Evolutionary conservation across 2,329 filamentous ascomycete species (phyloP).

Genomic region (Penicillium sp.): DNA sequence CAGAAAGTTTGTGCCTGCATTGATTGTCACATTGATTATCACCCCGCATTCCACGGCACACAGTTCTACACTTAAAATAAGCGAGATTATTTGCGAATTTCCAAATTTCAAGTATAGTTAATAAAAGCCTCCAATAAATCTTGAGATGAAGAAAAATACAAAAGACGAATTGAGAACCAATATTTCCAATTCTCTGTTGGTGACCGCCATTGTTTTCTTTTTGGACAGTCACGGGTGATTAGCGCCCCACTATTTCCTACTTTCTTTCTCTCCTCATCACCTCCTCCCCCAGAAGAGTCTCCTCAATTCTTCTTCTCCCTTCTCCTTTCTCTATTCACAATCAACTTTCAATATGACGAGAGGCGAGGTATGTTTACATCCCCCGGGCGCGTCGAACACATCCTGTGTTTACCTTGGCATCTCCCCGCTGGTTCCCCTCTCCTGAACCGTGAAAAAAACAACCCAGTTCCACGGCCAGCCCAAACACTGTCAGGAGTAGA

Average conservation of each 20-base stretch:
- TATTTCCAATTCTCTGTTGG: background rate
- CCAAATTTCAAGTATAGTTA: background rate
- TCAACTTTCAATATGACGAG: slow-evolving; percentile 28
- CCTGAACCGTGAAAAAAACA: slow-evolving; percentile 11
- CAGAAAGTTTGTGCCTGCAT: background rate
- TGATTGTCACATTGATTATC: background rate
- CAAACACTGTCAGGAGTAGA: background rate
- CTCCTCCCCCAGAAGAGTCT: background rate
- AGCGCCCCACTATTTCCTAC: background rate
- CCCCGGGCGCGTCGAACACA: background rate
- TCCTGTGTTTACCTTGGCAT: slow-evolving; percentile 17
- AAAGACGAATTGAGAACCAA: background rate
- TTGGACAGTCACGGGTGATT: background rate
- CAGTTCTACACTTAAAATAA: background rate
- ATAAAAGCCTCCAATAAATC: background rate
- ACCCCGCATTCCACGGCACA: background rate
- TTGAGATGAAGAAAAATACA: background rate
- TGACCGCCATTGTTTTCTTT: background rate
- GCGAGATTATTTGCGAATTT: background rate
- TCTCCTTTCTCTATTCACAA: background rate
- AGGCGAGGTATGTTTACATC: slow-evolving; percentile 34
- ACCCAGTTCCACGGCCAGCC: background rate
- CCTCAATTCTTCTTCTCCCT: slow-evolving; percentile 4
- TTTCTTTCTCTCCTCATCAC: background rate
- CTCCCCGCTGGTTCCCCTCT: slow-evolving; percentile 17